Conservation (phyloP, 164 flowering plant genomes). For the Protea cynaroides region DNA sequence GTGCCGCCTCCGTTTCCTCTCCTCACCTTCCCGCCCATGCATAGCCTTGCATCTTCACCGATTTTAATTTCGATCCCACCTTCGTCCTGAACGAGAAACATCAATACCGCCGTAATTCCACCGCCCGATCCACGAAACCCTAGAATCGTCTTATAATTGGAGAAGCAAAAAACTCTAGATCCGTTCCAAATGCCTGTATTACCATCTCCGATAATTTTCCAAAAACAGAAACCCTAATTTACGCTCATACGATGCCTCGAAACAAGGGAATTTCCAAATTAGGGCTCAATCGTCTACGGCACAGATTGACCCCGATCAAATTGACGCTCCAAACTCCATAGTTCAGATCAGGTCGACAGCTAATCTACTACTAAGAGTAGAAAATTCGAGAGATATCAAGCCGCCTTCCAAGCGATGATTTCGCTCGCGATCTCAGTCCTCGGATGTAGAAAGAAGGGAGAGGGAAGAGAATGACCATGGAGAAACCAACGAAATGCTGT, state of each 20-base stretch:
- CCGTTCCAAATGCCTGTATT: conserved; percentile 11
- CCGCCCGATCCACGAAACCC: conserved; percentile 9
- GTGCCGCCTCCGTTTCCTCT: conserved; percentile 52
- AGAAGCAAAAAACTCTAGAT: conserved; percentile 27
- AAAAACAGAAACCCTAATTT: conserved; percentile 4
- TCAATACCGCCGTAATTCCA: conserved; percentile 35
- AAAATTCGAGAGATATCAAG: conserved; percentile 1
- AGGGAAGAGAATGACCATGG: conserved; percentile 9
- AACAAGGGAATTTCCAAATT: neutral
- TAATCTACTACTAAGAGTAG: neutral
- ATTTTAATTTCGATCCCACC: conserved; percentile 19
- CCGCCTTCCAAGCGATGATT: conserved; percentile 11
- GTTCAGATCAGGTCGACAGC: conserved; percentile 9
- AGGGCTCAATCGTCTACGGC: neutral
- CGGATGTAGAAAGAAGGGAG: neutral
- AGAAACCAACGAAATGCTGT: neutral
- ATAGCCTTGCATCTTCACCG: conserved; percentile 59
- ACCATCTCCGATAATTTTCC: conserved; percentile 1
- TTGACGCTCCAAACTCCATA: conserved; percentile 4
- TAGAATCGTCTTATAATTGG: conserved; percentile 11
- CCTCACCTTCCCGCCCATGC: conserved; percentile 66
- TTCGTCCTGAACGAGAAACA: conserved; percentile 31
- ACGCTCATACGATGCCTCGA: neutral
- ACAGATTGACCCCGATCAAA: conserved; percentile 11
- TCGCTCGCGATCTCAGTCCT: conserved; percentile 25